Percentiles rank a stretch among this genome's conserved stretches.
phyloP scores from a whole-genome alignment of 2,329 filamentous ascomycete species.

The Hypoxylon sp. region DNA sequence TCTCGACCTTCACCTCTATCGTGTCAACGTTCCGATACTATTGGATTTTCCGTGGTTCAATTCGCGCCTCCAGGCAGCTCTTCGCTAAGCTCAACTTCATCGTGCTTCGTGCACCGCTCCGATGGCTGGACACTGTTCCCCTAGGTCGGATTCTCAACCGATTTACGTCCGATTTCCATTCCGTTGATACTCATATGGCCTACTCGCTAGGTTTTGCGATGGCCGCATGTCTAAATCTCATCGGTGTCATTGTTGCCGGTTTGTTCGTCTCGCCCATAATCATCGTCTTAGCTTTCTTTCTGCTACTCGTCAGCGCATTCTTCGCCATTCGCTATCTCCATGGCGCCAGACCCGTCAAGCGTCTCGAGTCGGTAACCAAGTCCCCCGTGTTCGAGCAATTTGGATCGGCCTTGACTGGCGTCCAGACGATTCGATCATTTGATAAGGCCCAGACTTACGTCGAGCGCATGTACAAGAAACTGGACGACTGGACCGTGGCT shows the following conservation, averaged over 20 bases:
- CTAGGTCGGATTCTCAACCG: conserved; percentile 80
- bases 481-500: conserved; percentile 73
- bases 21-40: conserved; percentile 70
- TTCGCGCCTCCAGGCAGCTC: conserved; percentile 72
- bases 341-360: conserved; percentile 78
- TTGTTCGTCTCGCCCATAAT: conserved; percentile 74
- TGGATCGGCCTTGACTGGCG: conserved; percentile 73
- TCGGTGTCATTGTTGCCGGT: conserved; percentile 72
- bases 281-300: conserved; percentile 65
- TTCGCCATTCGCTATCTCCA: conserved; percentile 70
- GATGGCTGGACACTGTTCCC: conserved; percentile 83
- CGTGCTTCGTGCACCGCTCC: conserved; percentile 75
- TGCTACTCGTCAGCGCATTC: conserved; percentile 66
- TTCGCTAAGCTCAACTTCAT: conserved; percentile 73
- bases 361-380: conserved; percentile 79
- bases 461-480: conserved; percentile 71
- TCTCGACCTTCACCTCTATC: conserved; percentile 65
- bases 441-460: conserved; percentile 73
- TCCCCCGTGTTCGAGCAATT: conserved; percentile 85
- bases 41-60: conserved; percentile 69
- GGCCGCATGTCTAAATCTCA: conserved; percentile 66
- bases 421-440: conserved; percentile 79
- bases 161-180: conserved; percentile 79
- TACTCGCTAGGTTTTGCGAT: conserved; percentile 69
- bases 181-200: conserved; percentile 73